Evolutionary conservation across 768 basidiomycete species (phyloP), one percentile per base, ranked within the genome.

Genomic region (Amanita phalloides): DNA sequence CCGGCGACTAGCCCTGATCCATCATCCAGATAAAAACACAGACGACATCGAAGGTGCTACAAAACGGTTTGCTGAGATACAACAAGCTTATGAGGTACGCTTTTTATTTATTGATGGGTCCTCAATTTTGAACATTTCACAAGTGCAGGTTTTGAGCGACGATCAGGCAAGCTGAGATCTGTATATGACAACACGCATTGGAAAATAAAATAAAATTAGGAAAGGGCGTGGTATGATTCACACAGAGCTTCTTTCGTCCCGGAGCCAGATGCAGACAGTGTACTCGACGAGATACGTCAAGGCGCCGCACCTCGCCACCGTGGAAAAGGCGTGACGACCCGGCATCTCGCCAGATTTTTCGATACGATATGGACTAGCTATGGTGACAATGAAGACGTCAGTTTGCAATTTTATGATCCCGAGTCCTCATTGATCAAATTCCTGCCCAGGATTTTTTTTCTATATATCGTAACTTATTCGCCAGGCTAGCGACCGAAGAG

Each of bases 181-280:
- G 23, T 13, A 5, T 42, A 48, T 14, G 10, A 35, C 26, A 30
- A 26, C 5, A 17, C 26, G 21, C 54, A 37, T 48, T 52, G 52
- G 64, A 74, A 77, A 32, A 7, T 3, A 71, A 17, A 17, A 17
- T 17, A 17, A 17, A 17, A 17, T 17, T 79, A 95, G 88, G 95
- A 98, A 75, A 76, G 96, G 58, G 93, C 96, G 41, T 99, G 93
- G 90, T 99, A 99, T 66, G 96, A 99, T 66, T 82, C 82, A 4
- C 95, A 98, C 64, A 82, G 84, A 53, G 82, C 86, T 26, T 86
- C 87, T 23, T 74, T 92, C 6, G 71, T 74, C 14, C 86, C 87
- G 2, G 86, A 88, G 59, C 80, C 90, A 38, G 94, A 94, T 64
- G 88, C 87, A 41, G 82, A 86, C 41, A 78, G 75, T 2, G 83